These are phyloP conservation scores for Penicillium decumbens DNA, from an alignment of 2,329 filamentous ascomycete genomes.

Conservation along the genomic window DNA sequence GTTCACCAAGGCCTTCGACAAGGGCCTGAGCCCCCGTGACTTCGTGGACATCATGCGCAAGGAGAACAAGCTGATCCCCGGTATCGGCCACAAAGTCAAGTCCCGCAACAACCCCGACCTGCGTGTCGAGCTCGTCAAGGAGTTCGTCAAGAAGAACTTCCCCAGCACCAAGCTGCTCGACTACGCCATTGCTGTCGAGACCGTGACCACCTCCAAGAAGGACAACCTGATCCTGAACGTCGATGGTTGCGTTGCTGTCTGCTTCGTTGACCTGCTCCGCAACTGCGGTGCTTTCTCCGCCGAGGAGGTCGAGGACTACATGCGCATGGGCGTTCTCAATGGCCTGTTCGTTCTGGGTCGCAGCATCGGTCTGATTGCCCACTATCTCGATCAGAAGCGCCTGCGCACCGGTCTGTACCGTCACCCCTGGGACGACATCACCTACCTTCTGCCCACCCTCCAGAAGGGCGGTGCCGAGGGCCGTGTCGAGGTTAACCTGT, in stretches of 20 bases:
- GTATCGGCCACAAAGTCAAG: slow-evolving; percentile 99
- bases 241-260: slow-evolving; percentile 94
- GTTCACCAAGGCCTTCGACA: slow-evolving; percentile 97
- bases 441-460: slow-evolving; percentile 82
- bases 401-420: slow-evolving; percentile 97
- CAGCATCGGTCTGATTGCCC: slow-evolving; percentile 97
- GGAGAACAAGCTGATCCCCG: slow-evolving; percentile 99
- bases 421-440: slow-evolving; percentile 98
- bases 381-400: slow-evolving; percentile 99
- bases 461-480: slow-evolving; percentile 70
- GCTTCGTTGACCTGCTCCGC: slow-evolving; percentile 95
- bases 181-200: slow-evolving; percentile 96
- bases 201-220: slow-evolving; percentile 98
- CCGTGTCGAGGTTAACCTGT: slow-evolving; percentile 83
- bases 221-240: slow-evolving; percentile 99
- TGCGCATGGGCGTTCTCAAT: slow-evolving; percentile 98
- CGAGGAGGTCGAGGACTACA: slow-evolving; percentile 98
- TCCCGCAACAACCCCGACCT: slow-evolving; percentile 99
- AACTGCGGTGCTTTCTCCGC: slow-evolving; percentile 95
- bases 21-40: slow-evolving; percentile 95
- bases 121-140: slow-evolving; percentile 98
- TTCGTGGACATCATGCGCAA: slow-evolving; percentile 99
- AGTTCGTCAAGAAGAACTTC: slow-evolving; percentile 97
- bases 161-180: slow-evolving; percentile 96
- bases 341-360: slow-evolving; percentile 97